Conservation (phyloP, 2,329 filamentous ascomycete genomes). For the Nemania serpens region DNA sequence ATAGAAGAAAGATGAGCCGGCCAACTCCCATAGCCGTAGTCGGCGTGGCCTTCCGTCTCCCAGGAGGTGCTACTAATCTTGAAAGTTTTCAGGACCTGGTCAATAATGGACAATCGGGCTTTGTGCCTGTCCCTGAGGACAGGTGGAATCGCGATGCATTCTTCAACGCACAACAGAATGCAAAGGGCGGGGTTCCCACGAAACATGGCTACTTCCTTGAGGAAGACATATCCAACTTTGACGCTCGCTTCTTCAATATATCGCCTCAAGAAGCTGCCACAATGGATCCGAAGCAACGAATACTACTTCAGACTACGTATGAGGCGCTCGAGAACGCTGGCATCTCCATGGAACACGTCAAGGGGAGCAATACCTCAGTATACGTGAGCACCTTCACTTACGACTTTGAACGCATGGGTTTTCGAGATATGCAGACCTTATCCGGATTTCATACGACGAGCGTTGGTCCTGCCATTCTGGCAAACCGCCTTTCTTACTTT, state of each 20-base stretch:
- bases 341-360: conserved; percentile 19
- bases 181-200: conserved; percentile 35
- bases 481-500: conserved; percentile 35
- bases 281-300: conserved; percentile 48
- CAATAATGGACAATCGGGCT: conserved; percentile 17
- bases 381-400: conserved; percentile 38
- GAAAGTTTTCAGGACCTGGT: conserved; percentile 16
- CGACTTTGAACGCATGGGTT: conserved; percentile 30
- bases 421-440: conserved; percentile 28
- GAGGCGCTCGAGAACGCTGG: conserved; percentile 44
- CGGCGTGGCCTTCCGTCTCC: conserved; percentile 25
- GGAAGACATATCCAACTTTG: conserved; percentile 40
- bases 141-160: conserved; percentile 28
- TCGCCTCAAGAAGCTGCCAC: conserved; percentile 43
- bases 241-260: conserved; percentile 50
- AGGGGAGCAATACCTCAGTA: conserved; percentile 25
- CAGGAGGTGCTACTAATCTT: conserved; percentile 21
- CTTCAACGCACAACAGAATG: conserved; percentile 27
- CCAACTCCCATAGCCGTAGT: conserved; percentile 23
- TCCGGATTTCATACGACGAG: conserved; percentile 37
- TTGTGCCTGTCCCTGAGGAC: conserved; percentile 20
- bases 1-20: conserved; percentile 1
- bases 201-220: conserved; percentile 34
- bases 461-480: conserved; percentile 32
- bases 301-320: conserved; percentile 47